A percentile compares a stretch with the other conserved stretches of the same genome.
phyloP scores from a whole-genome alignment of 768 basidiomycete species.

The Suillus brevipes region DNA sequence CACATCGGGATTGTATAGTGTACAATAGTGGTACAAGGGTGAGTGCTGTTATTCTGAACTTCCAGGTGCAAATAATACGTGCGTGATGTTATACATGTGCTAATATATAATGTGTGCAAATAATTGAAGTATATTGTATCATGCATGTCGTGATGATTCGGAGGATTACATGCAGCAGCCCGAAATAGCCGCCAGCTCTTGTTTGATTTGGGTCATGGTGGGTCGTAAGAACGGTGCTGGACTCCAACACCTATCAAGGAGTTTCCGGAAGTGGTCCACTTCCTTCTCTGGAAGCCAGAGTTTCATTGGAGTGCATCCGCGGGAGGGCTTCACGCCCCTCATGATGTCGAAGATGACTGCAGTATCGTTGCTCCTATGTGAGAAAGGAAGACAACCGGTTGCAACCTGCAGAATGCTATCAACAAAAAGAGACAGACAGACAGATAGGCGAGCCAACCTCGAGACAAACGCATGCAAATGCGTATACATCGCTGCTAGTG shows the following conservation, averaged over 20 bases:
- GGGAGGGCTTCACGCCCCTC: constrained; percentile 48
- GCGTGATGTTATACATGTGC: not conserved
- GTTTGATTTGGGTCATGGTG: constrained; percentile 40
- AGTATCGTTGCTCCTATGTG: constrained; percentile 54
- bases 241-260: constrained; percentile 49
- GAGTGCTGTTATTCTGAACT: not conserved
- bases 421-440: not conserved
- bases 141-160: constrained; percentile 4
- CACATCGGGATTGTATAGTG: constrained; percentile 11
- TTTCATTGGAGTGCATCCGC: constrained; percentile 26
- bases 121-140: constrained; percentile 7
- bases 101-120: constrained; percentile 2
- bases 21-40: constrained; percentile 9
- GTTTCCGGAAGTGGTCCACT: constrained; percentile 42
- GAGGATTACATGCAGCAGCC: constrained; percentile 9
- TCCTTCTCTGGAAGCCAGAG: constrained; percentile 19
- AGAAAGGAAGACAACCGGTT: constrained; percentile 52
- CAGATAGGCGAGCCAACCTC: constrained; percentile 41
- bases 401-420: constrained; percentile 39
- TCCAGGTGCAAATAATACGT: not conserved
- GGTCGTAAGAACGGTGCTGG: constrained; percentile 39
- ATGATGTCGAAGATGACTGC: constrained; percentile 57
- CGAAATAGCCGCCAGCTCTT: constrained; percentile 13
- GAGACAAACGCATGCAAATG: constrained; percentile 59
- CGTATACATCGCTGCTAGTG: constrained; percentile 57